phyloP scores from a whole-genome alignment of 2,329 filamentous ascomycete species.

The Botrytis byssoidea region DNA sequence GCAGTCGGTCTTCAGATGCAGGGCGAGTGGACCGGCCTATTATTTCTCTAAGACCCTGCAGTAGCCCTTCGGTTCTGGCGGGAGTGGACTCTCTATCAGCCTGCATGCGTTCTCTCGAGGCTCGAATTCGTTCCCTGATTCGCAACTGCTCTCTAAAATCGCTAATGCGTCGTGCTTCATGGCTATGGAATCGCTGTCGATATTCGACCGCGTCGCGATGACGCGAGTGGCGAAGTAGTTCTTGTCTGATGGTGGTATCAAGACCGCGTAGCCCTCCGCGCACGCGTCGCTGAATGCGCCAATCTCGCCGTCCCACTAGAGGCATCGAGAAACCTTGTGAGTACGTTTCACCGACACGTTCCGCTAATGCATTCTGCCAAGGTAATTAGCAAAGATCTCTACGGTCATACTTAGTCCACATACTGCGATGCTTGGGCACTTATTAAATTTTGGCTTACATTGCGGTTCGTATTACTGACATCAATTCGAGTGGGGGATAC shows the following conservation, averaged over 20 bases:
- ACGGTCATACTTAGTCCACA: background rate
- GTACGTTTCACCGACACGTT: background rate
- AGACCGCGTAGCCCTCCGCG: background rate
- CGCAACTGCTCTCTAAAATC: background rate
- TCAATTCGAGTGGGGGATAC: slow-evolving; percentile 16
- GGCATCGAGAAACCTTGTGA: background rate
- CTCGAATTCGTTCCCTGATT: background rate
- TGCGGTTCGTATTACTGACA: background rate
- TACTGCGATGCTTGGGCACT: background rate
- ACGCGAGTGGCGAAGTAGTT: background rate
- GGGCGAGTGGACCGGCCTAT: background rate
- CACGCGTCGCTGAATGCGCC: background rate
- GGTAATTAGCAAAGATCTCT: background rate
- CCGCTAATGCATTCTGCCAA: background rate
- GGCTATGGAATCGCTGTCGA: background rate
- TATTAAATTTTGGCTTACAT: background rate
- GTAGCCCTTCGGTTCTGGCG: background rate
- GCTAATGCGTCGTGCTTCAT: background rate
- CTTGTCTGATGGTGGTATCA: background rate
- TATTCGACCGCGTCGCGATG: background rate
- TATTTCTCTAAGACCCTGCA: background rate
- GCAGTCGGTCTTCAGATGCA: background rate
- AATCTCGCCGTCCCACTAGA: too few relatives aligned
- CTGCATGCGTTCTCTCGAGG: background rate
- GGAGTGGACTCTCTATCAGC: background rate